phyloP scores from a whole-genome alignment of 805 yeast genomes.

The Zygotorulaspora chibaensis region DNA sequence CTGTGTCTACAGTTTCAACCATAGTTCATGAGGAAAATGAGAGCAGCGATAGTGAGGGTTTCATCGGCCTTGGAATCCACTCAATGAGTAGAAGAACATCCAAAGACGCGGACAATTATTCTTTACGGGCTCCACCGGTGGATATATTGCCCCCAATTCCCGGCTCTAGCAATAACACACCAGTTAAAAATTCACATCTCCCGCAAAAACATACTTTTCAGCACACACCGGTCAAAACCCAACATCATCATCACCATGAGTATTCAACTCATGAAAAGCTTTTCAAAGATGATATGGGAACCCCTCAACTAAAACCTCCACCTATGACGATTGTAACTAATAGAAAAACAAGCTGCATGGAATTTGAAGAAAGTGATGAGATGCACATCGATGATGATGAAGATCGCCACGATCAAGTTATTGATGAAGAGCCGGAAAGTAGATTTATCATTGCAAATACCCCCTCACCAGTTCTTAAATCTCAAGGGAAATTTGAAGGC shows the following conservation, averaged over 20 bases:
- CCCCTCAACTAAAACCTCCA: constrained; percentile 18
- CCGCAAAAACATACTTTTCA: constrained; percentile 33
- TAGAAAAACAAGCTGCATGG: constrained; percentile 11
- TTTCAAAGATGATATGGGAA: constrained; percentile 9
- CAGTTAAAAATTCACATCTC: constrained; percentile 12
- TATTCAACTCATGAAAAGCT: constrained; percentile 8
- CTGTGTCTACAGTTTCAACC: constrained; percentile 32
- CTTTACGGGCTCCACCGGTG: constrained; percentile 17
- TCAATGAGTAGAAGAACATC: constrained; percentile 4
- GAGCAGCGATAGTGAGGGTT: constrained; percentile 10
- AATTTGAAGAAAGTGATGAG: constrained; percentile 5
- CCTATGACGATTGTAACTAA: constrained; percentile 8
- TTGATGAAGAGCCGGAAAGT: constrained; percentile 31
- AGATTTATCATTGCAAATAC: constrained; percentile 37
- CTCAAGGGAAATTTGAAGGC: constrained; percentile 34
- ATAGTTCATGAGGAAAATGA: constrained; percentile 26
- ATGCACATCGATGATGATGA: constrained; percentile 4
- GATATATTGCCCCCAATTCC: constrained; percentile 29
- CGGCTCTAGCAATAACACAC: constrained; percentile 29
- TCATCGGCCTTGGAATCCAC: constrained; percentile 22
- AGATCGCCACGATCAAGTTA: neutral
- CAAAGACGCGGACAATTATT: constrained; percentile 6
- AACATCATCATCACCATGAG: constrained; percentile 6
- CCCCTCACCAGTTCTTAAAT: constrained; percentile 43
- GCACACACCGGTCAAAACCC: constrained; percentile 27